Evolutionary conservation across 768 basidiomycete species (phyloP).

Genomic region (Tylopilus subfusipes): DNA sequence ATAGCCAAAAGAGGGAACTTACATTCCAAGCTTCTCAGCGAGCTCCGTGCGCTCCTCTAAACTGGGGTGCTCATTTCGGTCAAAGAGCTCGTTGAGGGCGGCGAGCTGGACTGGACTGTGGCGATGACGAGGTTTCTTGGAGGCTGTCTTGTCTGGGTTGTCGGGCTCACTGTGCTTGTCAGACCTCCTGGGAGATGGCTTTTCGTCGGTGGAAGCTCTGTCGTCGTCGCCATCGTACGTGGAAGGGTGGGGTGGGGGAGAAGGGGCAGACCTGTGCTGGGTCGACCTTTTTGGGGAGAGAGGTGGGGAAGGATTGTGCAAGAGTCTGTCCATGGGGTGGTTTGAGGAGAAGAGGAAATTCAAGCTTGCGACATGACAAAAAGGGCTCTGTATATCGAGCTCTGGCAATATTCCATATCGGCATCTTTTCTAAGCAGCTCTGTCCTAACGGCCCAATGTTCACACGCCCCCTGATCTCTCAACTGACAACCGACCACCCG

Average conservation of each 20-base stretch:
- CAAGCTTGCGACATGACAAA: conserved; percentile 37
- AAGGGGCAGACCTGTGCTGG: conserved; percentile 8
- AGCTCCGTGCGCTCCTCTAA: conserved; percentile 64
- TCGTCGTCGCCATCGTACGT: conserved; percentile 23
- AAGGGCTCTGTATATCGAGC: conserved; percentile 39
- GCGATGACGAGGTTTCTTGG: conserved; percentile 76
- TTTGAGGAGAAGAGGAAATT: conserved; percentile 30
- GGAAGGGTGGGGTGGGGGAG: conserved; percentile 8
- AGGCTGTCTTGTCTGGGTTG: conserved; percentile 19
- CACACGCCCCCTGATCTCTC: conserved; percentile 25
- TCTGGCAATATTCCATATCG: conserved; percentile 39
- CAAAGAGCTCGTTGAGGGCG: conserved; percentile 76
- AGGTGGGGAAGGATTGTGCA: conserved; percentile 11
- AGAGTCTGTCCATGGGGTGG: conserved; percentile 26
- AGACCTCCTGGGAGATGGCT: conserved; percentile 20
- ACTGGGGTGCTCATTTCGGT: conserved; percentile 70
- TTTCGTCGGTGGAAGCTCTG: conserved; percentile 22
- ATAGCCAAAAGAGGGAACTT: conserved; percentile 36
- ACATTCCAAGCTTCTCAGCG: conserved; percentile 76
- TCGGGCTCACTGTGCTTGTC: conserved; percentile 26
- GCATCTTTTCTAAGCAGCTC: conserved; percentile 35
- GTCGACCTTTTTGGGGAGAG: conserved; percentile 9
- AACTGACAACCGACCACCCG: neutral
- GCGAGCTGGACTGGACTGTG: conserved; percentile 70
- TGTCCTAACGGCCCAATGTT: conserved; percentile 28